Base-by-base conservation (phyloP, 1,284 basidiomycete genomes). In the Pyrrhoderma lamaoense region DNA sequence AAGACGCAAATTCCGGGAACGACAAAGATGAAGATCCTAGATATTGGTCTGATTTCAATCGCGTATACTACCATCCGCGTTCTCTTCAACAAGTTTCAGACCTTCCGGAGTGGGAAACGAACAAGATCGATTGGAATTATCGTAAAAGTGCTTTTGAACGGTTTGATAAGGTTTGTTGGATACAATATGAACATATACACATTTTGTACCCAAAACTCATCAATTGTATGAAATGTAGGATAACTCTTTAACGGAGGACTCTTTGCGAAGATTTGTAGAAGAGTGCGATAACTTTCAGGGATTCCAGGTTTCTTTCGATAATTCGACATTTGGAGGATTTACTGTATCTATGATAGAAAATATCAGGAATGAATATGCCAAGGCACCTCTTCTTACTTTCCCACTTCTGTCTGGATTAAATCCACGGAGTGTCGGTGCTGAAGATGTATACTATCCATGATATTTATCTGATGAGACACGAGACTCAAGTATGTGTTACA, bases 11-110 rank as follows among this genome's bases (percentile, higher is more conserved):
- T 37, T 51, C 58, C 39, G 44, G 58, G 47, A 57, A 52, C 50
- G 54, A 43, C 34, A 47, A 39, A 21, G 57, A 63, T 22, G 27
- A 18, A 40, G 62, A 72, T n/a, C 8, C 38, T 5, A 73, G 79
- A 56, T 87, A 76, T 61, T 90, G 87, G 87, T 86, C 87, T 2
- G 87, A 90, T 65, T 88, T 79, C 59, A 84, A 71, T 58, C 80
- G 82, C 25, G 74, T 87, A 19, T 82, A 75, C 62, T 83, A 81
- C 61, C 68, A 75, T 56, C 82, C 82, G 16, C 75, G 77, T 54
- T 77, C 80, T 9, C 61, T 85, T 9, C 84, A 88, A 57, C 70
- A 71, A 47, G 59, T 90, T 18, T 78, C 83, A 9, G 79, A 82
- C 56, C 61, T 67, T 23, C 62, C 73, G 8, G 76, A 77, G 31